These are phyloP conservation scores for Aspergillus phoenicis DNA, from an alignment of 2,329 filamentous ascomycete genomes.

Conservation along the genomic window DNA sequence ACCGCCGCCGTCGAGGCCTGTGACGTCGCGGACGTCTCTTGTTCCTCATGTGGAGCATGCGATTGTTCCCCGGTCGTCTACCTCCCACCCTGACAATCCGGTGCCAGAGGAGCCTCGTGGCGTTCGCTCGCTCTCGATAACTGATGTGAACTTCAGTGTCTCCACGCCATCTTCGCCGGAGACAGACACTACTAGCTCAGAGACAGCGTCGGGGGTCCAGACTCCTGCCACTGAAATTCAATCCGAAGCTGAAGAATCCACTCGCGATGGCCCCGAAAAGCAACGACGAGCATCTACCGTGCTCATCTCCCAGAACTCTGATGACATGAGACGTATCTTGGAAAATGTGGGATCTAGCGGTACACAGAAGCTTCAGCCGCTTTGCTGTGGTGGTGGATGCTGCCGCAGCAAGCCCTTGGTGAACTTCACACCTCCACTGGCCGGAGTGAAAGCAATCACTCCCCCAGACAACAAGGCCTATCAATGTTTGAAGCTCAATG, in stretches of 20 bases:
- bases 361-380: slow-evolving; percentile 63
- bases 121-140: slow-evolving; percentile 41
- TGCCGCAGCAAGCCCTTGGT: slow-evolving; percentile 61
- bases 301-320: slow-evolving; percentile 59
- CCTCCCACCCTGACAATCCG: slow-evolving; percentile 51
- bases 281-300: slow-evolving; percentile 51
- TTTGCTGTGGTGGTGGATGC: slow-evolving; percentile 67
- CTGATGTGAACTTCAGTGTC: slow-evolving; percentile 34
- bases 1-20: slow-evolving; percentile 24
- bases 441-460: slow-evolving; percentile 52
- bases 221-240: slow-evolving; percentile 48
- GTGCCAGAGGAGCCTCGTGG: slow-evolving; percentile 51
- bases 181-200: slow-evolving; percentile 41
- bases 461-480: slow-evolving; percentile 83
- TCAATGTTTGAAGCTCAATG: slow-evolving; percentile 72
- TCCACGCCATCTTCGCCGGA: slow-evolving; percentile 30
- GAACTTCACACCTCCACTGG: slow-evolving; percentile 43
- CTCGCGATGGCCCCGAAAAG: slow-evolving; percentile 25
- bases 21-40: slow-evolving; percentile 27
- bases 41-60: slow-evolving; percentile 30
- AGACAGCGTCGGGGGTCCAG: slow-evolving; percentile 31
- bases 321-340: slow-evolving; percentile 61
- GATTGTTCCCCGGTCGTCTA: slow-evolving; percentile 41
- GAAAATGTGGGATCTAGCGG: slow-evolving; percentile 56
- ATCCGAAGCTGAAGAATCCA: slow-evolving; percentile 37